Percentiles rank a stretch among this genome's conserved stretches.
These are phyloP conservation scores for Picea glauca DNA, from an alignment of 75 land plant species.

Conservation along the genomic window DNA sequence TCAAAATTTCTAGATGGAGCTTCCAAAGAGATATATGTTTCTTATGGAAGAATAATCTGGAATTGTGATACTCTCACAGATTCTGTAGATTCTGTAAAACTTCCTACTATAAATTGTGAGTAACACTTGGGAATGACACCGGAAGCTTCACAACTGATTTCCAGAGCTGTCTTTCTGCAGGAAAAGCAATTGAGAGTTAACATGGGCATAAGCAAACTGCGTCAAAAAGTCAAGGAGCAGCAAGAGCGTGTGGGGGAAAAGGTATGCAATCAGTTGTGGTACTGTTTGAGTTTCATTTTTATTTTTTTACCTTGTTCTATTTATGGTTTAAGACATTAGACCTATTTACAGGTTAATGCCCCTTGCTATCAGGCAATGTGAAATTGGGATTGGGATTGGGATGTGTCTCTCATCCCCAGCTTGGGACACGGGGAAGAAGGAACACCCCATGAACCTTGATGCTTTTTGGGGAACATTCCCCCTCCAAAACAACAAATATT, in stretches of 20 bases:
- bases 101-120: too few relatives aligned
- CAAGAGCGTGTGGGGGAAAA: constrained; percentile 20
- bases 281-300: neutral
- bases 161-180: neutral
- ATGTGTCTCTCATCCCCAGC: too few relatives aligned
- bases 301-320: neutral
- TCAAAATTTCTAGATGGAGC: neutral
- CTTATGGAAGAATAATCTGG: neutral
- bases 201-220: constrained; percentile 79
- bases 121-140: neutral
- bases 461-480: too few relatives aligned
- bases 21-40: neutral
- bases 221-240: constrained; percentile 93
- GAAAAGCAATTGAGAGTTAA: constrained; percentile 63
- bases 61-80: neutral
- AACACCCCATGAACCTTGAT: too few relatives aligned
- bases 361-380: too few relatives aligned
- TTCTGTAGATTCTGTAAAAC: neutral
- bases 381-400: too few relatives aligned
- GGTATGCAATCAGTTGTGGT: neutral
- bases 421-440: too few relatives aligned
- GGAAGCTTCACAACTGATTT: neutral
- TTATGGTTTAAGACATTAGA: neutral
- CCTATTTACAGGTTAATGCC: too few relatives aligned
- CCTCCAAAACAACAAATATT: too few relatives aligned